Base-by-base conservation (phyloP, 169 alveolate genomes). In the Plasmodium billcollinsi region DNA sequence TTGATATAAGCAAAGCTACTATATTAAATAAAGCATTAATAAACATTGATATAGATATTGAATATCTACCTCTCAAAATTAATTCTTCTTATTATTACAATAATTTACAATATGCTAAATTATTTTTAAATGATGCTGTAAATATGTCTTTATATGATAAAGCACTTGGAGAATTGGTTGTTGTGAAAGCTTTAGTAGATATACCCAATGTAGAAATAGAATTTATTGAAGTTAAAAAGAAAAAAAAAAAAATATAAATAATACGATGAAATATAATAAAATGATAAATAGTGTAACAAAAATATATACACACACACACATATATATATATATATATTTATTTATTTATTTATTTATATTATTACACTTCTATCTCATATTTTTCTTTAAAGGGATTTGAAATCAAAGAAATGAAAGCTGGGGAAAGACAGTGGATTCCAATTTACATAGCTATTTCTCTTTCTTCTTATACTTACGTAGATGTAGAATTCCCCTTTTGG, bases 401-500 rank as follows among this genome's bases (percentile, higher is more conserved):
- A 14, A 66, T 86, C n/a, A 58, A 61, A 58, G 86, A 70, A 72
- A 72, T 86, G 88, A 86, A 86, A 72, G 92, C 92, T 15, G 92
- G 92, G 11, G 92, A 86, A 43, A 86, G 92, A 21, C 88, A 71
- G 33, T 86, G 92, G 92, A 61, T 86, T 26, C 92, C 92, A 7
- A 86, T 86, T 29, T 86, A 86, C 9, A 29, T 86, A 5, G 92
- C 88, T 12, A 86, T 86, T 52, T 29, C 59, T 63, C 75, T 86
- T 14, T 86, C 92, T 2, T 71, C 92, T n/a, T 86, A 59, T 54
- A 21, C 92, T 4, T 86, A 86, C 61, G 88, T 86, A 21, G 92
- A 86, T 33, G 92, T 86, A 0, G 92, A 86, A 66, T 86, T 86
- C 39, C 92, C 92, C 24, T 86, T 86, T 73, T 86, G 92, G 92